Conservation (phyloP, 345 rosid genomes). For the Anastatica hierochuntica region DNA sequence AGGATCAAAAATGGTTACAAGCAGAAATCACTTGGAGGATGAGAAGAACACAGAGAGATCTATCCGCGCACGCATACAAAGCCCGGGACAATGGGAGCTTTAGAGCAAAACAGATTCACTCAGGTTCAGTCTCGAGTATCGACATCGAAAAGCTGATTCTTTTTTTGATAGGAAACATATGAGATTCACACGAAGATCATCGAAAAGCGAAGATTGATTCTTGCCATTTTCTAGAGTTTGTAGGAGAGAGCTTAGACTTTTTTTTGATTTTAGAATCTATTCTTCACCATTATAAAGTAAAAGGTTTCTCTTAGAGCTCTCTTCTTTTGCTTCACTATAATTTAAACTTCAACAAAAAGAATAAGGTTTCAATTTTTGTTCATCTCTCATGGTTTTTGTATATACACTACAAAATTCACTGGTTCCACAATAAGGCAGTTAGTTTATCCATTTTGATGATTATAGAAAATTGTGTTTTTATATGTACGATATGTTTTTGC, state of each 20-base stretch:
- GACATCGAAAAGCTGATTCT: no score
- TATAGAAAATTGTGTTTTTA: no score
- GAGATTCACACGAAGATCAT: slow-evolving; percentile 7
- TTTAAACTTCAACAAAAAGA: slow-evolving; percentile 3
- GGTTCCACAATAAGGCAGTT: slow-evolving; percentile 16
- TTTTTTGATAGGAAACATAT: slow-evolving; percentile 13
- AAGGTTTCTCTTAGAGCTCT: not conserved
- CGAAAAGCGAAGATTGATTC: not conserved
- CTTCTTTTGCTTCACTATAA: not conserved
- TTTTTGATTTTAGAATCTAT: slow-evolving; percentile 7
- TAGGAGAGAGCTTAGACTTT: slow-evolving; percentile 17
- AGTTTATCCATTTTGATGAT: no score
- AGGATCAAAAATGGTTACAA: slow-evolving; percentile 61
- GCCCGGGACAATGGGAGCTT: not conserved
- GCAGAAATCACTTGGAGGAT: slow-evolving; percentile 66
- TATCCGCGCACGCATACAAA: not conserved
- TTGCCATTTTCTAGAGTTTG: slow-evolving; percentile 16
- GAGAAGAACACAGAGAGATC: not conserved
- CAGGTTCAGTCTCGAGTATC: no score
- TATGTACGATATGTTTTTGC: no score
- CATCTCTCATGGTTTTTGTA: slow-evolving; percentile 17
- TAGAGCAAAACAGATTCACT: not conserved
- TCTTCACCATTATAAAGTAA: slow-evolving; percentile 1
- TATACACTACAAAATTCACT: slow-evolving; percentile 18
- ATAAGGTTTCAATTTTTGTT: slow-evolving; percentile 4